Evolutionary conservation across 371 early-diverging fungal species (phyloP).

Genomic region (Thermomucor indicae-seudaticae): DNA sequence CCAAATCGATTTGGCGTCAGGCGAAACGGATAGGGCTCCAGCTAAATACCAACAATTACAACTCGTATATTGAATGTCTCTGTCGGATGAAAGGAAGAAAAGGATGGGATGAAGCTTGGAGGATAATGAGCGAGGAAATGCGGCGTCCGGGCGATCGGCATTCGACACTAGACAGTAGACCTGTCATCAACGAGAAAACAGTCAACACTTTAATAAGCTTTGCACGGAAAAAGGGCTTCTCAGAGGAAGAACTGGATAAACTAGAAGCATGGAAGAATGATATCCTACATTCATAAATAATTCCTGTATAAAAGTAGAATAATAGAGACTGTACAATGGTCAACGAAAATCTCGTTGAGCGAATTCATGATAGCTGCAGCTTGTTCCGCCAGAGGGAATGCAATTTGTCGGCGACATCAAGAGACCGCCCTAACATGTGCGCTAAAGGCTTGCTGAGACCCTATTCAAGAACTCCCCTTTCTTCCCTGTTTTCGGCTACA

Average conservation of each 20-base stretch:
- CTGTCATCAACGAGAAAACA: constrained; percentile 30
- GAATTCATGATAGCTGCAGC: too few relatives aligned
- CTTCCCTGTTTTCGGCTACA: too few relatives aligned
- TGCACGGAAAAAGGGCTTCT: constrained; percentile 28
- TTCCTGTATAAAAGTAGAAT: too few relatives aligned
- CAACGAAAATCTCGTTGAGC: too few relatives aligned
- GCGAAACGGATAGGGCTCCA: constrained; percentile 13
- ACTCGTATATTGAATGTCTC: constrained; percentile 42
- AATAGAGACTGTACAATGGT: too few relatives aligned
- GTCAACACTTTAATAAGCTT: constrained; percentile 39
- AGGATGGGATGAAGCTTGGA: constrained; percentile 29
- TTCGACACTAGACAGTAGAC: constrained; percentile 2
- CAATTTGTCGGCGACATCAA: too few relatives aligned
- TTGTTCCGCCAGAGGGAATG: too few relatives aligned
- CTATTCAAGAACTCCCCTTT: too few relatives aligned
- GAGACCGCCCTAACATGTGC: too few relatives aligned
- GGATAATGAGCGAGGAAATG: constrained; percentile 25
- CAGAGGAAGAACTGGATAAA: constrained; percentile 12
- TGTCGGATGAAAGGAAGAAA: constrained; percentile 23
- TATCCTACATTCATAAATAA: neutral
- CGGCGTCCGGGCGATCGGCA: neutral
- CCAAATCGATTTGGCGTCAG: constrained; percentile 26
- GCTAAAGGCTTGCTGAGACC: too few relatives aligned
- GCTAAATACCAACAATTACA: constrained; percentile 37
- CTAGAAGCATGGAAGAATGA: constrained; percentile 22